Evolutionary conservation across 495 filamentous ascomycete genomes (phyloP).

Genomic region (Trichocladium antarcticum): DNA sequence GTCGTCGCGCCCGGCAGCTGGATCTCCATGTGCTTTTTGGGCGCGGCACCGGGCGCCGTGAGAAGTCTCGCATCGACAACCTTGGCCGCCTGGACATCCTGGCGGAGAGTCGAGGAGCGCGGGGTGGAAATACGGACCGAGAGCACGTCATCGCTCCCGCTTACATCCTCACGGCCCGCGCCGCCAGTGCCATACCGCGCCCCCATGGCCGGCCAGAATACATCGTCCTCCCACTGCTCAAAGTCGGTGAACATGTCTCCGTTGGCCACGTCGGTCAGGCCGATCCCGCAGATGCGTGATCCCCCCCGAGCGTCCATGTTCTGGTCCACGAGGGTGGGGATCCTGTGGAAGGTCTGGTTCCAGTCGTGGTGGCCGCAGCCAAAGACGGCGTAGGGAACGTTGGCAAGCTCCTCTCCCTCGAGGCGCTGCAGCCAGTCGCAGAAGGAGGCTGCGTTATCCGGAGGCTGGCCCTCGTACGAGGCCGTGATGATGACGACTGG

Average conservation of each 20-base stretch:
- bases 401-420: constrained; percentile 40
- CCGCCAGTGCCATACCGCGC: constrained; percentile 32
- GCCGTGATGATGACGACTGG: constrained; percentile 58
- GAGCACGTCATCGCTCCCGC: constrained; percentile 11
- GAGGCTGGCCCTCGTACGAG: constrained; percentile 64
- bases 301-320: constrained; percentile 40
- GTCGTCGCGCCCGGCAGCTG: constrained; percentile 52
- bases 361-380: constrained; percentile 54
- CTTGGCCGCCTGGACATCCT: constrained; percentile 53
- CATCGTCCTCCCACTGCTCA: constrained; percentile 56
- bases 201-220: constrained; percentile 55
- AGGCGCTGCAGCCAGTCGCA: constrained; percentile 51
- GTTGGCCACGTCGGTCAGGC: constrained; percentile 49
- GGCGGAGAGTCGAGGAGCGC: constrained; percentile 50
- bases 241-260: constrained; percentile 61
- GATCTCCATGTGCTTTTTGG: constrained; percentile 58
- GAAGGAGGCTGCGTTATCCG: constrained; percentile 63
- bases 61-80: constrained; percentile 47
- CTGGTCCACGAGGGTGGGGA: constrained; percentile 54
- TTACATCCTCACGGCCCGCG: constrained; percentile 10
- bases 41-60: constrained; percentile 42
- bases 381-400: constrained; percentile 54
- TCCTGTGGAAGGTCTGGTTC: constrained; percentile 58
- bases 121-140: constrained; percentile 49
- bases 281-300: constrained; percentile 42